Evolutionary conservation across 371 early-diverging fungal genomes (phyloP).

Genomic region (Mucor mucedo): DNA sequence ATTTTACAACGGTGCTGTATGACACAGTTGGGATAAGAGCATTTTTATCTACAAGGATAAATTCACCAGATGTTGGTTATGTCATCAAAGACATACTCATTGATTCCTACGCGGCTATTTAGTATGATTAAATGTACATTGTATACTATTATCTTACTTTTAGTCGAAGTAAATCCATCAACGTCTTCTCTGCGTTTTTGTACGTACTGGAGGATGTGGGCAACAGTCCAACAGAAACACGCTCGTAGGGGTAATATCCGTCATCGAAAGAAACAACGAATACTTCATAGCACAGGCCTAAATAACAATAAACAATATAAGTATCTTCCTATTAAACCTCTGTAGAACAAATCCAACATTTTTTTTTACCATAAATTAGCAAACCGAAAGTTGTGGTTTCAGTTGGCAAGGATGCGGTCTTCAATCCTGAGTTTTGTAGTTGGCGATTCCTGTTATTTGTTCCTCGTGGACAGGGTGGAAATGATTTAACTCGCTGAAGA

Average conservation of each 20-base stretch:
- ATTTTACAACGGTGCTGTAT: conserved; percentile 22
- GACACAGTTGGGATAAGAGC: conserved; percentile 16
- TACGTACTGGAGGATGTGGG: conserved; percentile 16
- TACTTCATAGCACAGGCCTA: conserved; percentile 21
- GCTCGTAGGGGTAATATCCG: conserved; percentile 24
- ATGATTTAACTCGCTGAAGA: no score
- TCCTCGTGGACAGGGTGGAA: no score
- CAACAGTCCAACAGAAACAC: conserved; percentile 21
- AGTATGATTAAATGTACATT: conserved; percentile 19
- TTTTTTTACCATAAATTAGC: conserved; percentile 25
- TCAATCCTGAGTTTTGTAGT: no score
- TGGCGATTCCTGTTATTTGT: no score
- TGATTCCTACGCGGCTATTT: conserved; percentile 21
- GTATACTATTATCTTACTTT: conserved; percentile 18
- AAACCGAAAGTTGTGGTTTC: conserved; percentile 28
- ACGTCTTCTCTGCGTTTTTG: conserved; percentile 19
- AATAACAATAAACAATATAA: conserved; percentile 23
- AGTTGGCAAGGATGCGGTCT: conserved; percentile 11
- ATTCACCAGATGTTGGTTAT: conserved; percentile 20
- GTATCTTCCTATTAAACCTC: conserved; percentile 22
- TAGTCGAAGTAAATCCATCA: conserved; percentile 21
- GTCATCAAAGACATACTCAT: conserved; percentile 21
- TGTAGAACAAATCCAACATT: conserved; percentile 12
- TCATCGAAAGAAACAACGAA: conserved; percentile 21
- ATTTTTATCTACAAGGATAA: conserved; percentile 19